Evolutionary conservation across 2,329 filamentous ascomycete species (phyloP).

Genomic region (Cordyceps fumosorosea): DNA sequence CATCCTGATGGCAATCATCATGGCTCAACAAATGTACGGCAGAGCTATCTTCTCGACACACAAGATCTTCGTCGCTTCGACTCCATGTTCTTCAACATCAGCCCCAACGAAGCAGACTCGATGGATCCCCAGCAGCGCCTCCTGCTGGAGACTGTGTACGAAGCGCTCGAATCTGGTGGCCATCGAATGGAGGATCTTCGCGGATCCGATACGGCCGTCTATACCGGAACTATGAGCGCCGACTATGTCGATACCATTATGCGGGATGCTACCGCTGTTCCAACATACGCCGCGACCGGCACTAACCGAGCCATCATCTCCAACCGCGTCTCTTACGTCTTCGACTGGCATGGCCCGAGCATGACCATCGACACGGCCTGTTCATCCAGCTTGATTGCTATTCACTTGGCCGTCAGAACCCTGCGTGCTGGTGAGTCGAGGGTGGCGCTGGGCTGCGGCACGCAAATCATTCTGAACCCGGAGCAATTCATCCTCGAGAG

Average conservation of each 20-base stretch:
- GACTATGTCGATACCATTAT: background rate
- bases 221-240: constrained; percentile 8
- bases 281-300: constrained; percentile 17
- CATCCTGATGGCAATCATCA: constrained; percentile 19
- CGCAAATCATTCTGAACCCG: constrained; percentile 17
- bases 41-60: constrained; percentile 22
- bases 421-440: constrained; percentile 17
- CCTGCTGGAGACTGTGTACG: constrained; percentile 25
- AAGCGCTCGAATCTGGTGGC: constrained; percentile 18
- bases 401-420: constrained; percentile 23
- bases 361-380: constrained; percentile 35
- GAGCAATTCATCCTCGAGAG: constrained; percentile 14
- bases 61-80: constrained; percentile 19
- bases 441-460: constrained; percentile 34
- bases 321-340: constrained; percentile 36
- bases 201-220: background rate
- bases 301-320: constrained; percentile 23
- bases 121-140: constrained; percentile 26
- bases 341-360: constrained; percentile 26
- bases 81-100: constrained; percentile 19
- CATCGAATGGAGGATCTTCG: background rate
- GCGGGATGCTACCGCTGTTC: background rate
- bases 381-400: constrained; percentile 28
- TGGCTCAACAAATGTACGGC: constrained; percentile 16
- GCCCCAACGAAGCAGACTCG: constrained; percentile 17